Evolutionary conservation across 2,329 filamentous ascomycete genomes (phyloP).

Genomic region (Monosporascus sp.): DNA sequence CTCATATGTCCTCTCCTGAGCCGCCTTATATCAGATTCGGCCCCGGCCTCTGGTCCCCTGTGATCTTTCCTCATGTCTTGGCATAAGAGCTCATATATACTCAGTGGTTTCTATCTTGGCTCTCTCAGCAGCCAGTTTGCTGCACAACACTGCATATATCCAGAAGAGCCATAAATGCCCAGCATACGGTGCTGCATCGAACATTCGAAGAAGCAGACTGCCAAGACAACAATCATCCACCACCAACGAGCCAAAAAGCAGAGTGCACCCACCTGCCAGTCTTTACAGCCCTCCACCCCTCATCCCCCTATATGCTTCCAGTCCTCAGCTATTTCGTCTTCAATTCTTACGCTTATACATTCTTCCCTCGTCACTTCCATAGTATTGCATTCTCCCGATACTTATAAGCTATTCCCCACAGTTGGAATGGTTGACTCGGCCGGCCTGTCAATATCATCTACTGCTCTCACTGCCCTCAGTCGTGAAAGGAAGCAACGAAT

Average conservation of each 20-base stretch:
- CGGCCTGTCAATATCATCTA: background rate
- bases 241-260: slow-evolving; percentile 8
- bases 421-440: background rate
- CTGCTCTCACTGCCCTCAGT: background rate
- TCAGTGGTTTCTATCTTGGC: background rate
- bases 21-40: background rate
- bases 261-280: slow-evolving; percentile 10
- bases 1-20: background rate
- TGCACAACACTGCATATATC: background rate
- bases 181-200: slow-evolving; percentile 16
- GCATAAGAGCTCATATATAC: background rate
- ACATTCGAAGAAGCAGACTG: slow-evolving; percentile 22
- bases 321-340: background rate
- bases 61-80: background rate
- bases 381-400: background rate
- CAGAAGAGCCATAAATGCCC: background rate
- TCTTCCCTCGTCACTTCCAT: background rate
- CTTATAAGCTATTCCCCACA: background rate
- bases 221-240: slow-evolving; percentile 12
- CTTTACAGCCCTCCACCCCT: background rate
- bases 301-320: background rate
- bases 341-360: background rate
- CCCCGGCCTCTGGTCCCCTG: background rate
- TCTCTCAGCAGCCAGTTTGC: background rate
- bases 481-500: background rate